A percentile compares a stretch with the other conserved stretches of the same genome.
These are phyloP conservation scores for Nymphaea colorata DNA, from an alignment of 164 flowering plant species.

Conservation along the genomic window DNA sequence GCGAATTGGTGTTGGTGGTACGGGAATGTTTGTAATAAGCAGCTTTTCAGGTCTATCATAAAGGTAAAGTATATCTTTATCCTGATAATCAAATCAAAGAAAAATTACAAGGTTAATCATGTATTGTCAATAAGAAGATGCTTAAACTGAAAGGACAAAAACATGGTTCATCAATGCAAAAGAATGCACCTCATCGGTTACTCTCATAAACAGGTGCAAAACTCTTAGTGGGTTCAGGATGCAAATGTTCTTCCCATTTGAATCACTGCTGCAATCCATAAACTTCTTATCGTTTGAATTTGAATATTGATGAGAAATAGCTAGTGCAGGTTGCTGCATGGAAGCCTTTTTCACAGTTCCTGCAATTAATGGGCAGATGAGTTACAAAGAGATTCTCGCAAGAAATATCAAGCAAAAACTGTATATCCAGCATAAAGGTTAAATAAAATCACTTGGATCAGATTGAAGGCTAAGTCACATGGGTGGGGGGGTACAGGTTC, in stretches of 20 bases:
- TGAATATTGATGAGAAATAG: neutral
- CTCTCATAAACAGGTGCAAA: slow-evolving; percentile 53
- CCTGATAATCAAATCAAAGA: slow-evolving; percentile 28
- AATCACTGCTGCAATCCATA: slow-evolving; percentile 6
- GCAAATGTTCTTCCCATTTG: neutral
- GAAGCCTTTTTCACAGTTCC: slow-evolving; percentile 51
- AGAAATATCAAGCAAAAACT: neutral
- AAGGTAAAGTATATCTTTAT: slow-evolving; percentile 77
- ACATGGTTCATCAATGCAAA: neutral
- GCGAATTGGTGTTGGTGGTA: slow-evolving; percentile 81
- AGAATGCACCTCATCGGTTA: slow-evolving; percentile 60
- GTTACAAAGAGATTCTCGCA: neutral
- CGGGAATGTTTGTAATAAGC: slow-evolving; percentile 53
- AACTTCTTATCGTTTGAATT: slow-evolving; percentile 7
- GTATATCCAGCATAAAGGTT: neutral
- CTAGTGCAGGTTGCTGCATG: neutral
- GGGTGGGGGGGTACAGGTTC: too few species aligned
- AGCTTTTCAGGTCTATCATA: slow-evolving; percentile 82
- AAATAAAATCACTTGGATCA: neutral
- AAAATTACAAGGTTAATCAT: neutral
- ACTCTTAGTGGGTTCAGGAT: slow-evolving; percentile 43
- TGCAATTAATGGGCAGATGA: slow-evolving; percentile 12
- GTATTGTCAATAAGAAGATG: neutral
- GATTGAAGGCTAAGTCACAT: too few species aligned
- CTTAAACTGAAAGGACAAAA: neutral